These are phyloP conservation scores for Aspergillus sp. DNA, from an alignment of 2,329 filamentous ascomycete species.

Conservation along the genomic window DNA sequence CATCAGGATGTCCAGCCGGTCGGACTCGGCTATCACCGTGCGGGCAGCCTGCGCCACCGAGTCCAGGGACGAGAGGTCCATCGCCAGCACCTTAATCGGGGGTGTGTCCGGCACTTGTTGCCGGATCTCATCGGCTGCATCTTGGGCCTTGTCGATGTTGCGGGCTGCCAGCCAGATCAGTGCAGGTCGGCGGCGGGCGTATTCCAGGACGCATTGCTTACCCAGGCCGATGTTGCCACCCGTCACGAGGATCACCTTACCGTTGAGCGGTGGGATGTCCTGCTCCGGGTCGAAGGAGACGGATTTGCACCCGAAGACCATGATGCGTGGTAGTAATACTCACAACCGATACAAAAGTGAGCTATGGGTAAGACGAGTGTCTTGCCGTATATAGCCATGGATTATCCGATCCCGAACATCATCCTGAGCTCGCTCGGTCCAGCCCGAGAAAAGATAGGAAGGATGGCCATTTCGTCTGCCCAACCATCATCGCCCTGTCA, in stretches of 20 bases:
- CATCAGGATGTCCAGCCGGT: conserved; percentile 41
- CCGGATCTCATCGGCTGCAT: conserved; percentile 32
- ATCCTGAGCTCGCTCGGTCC: too few relatives aligned
- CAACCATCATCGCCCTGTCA: too few relatives aligned
- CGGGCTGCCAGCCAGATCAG: conserved; percentile 30
- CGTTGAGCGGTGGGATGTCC: conserved; percentile 33
- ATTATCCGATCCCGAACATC: too few relatives aligned
- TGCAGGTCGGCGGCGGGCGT: conserved; percentile 36
- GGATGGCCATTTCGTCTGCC: too few relatives aligned
- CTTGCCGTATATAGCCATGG: too few relatives aligned
- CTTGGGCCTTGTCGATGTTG: conserved; percentile 26
- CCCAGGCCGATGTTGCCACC: conserved; percentile 44
- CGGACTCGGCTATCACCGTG: conserved; percentile 27
- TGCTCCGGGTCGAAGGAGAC: conserved; percentile 22
- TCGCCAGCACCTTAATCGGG: conserved; percentile 31
- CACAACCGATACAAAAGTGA: too few relatives aligned
- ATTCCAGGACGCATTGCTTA: conserved; percentile 29
- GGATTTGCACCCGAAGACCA: too few relatives aligned
- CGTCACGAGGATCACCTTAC: conserved; percentile 44
- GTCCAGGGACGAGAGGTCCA: conserved; percentile 41
- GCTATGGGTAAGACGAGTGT: too few relatives aligned
- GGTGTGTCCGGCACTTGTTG: conserved; percentile 14
- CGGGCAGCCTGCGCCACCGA: conserved; percentile 39
- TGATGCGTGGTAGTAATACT: too few relatives aligned
- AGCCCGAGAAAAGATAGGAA: too few relatives aligned